Percentiles rank a stretch among this genome's conserved stretches.
These are phyloP conservation scores for Trichothecium roseum DNA, from an alignment of 2,329 filamentous ascomycete species.

Conservation along the genomic window DNA sequence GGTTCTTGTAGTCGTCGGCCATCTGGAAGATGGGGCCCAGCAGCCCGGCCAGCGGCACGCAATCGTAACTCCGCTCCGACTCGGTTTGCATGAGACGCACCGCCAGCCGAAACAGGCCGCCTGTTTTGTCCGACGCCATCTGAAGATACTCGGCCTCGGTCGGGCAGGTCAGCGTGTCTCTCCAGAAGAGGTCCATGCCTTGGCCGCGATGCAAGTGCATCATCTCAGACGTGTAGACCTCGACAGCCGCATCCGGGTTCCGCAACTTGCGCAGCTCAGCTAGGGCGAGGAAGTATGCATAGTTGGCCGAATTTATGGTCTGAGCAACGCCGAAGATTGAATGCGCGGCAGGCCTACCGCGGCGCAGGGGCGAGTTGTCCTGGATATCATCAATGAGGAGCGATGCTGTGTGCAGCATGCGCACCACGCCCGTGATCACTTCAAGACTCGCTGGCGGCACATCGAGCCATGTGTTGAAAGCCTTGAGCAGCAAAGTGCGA, in stretches of 20 bases:
- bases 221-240: slow-evolving; percentile 66
- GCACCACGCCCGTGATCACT: slow-evolving; percentile 63
- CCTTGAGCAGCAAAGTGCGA: slow-evolving; percentile 59
- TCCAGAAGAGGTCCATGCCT: slow-evolving; percentile 80
- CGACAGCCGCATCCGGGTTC: slow-evolving; percentile 47
- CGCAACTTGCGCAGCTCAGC: slow-evolving; percentile 58
- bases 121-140: slow-evolving; percentile 79
- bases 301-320: slow-evolving; percentile 41
- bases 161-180: slow-evolving; percentile 67
- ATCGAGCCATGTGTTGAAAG: slow-evolving; percentile 65
- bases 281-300: slow-evolving; percentile 26
- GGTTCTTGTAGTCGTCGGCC: slow-evolving; percentile 79
- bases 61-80: slow-evolving; percentile 44
- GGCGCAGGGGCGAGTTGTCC: slow-evolving; percentile 33
- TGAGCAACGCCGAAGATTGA: slow-evolving; percentile 37
- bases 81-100: slow-evolving; percentile 78
- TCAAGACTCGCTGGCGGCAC: slow-evolving; percentile 56
- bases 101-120: slow-evolving; percentile 66
- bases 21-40: slow-evolving; percentile 76
- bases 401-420: slow-evolving; percentile 59
- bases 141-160: slow-evolving; percentile 77
- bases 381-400: slow-evolving; percentile 34
- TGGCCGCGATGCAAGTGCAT: slow-evolving; percentile 71
- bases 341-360: slow-evolving; percentile 36
- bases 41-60: slow-evolving; percentile 72